These are phyloP conservation scores for Podosphaera fusca DNA, from an alignment of 2,329 filamentous ascomycete genomes.

Conservation along the genomic window DNA sequence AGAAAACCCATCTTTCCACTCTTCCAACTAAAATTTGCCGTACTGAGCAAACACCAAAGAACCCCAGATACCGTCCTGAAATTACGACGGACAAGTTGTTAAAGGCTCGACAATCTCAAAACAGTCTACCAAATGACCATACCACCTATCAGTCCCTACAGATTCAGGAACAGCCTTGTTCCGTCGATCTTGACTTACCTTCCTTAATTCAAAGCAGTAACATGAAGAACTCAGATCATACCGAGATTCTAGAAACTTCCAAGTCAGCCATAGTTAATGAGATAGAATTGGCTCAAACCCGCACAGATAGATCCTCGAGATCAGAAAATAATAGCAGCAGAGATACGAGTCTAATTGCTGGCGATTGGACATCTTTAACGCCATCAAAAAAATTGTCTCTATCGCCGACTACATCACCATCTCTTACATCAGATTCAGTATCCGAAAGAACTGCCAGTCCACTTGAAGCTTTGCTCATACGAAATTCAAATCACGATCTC, in stretches of 20 bases:
- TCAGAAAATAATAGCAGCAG: constrained; percentile 30
- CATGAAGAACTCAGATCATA: not conserved
- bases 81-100: no score
- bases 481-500: constrained; percentile 1
- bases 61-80: not conserved
- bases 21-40: not conserved
- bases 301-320: not conserved
- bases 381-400: constrained; percentile 40
- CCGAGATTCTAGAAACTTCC: not conserved
- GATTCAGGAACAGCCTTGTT: not conserved
- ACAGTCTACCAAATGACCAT: no score
- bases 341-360: constrained; percentile 31
- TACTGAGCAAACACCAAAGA: no score
- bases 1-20: not conserved
- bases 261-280: not conserved
- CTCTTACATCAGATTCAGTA: constrained; percentile 26
- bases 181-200: not conserved
- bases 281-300: not conserved
- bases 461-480: no score
- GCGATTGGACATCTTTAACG: constrained; percentile 38
- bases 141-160: not conserved
- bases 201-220: not conserved
- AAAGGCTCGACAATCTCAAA: no score
- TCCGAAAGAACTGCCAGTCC: not conserved
- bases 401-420: constrained; percentile 42